Percentiles rank a stretch among this genome's conserved stretches.
Evolutionary conservation across 2,329 filamentous ascomycete species (phyloP).

Genomic region (Sphaerulina vaccinii): DNA sequence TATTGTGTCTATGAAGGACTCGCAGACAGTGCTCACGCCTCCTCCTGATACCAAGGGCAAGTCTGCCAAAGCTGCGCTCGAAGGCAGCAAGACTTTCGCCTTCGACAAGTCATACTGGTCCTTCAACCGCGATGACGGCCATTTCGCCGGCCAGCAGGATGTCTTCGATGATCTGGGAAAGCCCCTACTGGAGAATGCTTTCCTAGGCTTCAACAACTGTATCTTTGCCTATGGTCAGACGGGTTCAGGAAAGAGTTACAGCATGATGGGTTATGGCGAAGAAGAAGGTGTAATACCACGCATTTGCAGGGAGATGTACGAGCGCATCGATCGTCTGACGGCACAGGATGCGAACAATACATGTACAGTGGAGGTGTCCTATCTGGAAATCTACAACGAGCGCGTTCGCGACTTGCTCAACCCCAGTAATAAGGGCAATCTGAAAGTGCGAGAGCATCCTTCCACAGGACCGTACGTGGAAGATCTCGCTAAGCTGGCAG

Average conservation of each 20-base stretch:
- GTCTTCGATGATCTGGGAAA: constrained; percentile 84
- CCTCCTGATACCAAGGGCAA: constrained; percentile 66
- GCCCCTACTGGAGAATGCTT: constrained; percentile 94
- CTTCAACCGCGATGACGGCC: constrained; percentile 75
- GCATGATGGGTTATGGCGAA: constrained; percentile 99
- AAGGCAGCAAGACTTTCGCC: constrained; percentile 79
- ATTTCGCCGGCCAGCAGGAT: constrained; percentile 87
- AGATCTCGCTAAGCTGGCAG: constrained; percentile 91
- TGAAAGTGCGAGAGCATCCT: constrained; percentile 96
- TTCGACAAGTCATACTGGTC: constrained; percentile 99
- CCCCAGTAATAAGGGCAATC: constrained; percentile 89
- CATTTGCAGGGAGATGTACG: constrained; percentile 98
- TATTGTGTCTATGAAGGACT: constrained; percentile 93
- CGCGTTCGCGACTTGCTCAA: constrained; percentile 93
- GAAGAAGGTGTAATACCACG: constrained; percentile 93
- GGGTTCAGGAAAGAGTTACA: constrained; percentile 97
- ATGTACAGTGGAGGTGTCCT: constrained; percentile 96
- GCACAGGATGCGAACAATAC: constrained; percentile 71
- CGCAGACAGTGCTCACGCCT: constrained; percentile 80
- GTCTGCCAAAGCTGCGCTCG: constrained; percentile 60
- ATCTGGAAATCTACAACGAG: constrained; percentile 99
- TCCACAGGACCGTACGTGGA: constrained; percentile 98
- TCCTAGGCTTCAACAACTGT: constrained; percentile 98
- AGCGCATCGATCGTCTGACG: constrained; percentile 69
- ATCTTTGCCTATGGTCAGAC: constrained; percentile 99